These are phyloP conservation scores for Monilinia fructicola DNA, from an alignment of 2,329 filamentous ascomycete species.

Conservation along the genomic window DNA sequence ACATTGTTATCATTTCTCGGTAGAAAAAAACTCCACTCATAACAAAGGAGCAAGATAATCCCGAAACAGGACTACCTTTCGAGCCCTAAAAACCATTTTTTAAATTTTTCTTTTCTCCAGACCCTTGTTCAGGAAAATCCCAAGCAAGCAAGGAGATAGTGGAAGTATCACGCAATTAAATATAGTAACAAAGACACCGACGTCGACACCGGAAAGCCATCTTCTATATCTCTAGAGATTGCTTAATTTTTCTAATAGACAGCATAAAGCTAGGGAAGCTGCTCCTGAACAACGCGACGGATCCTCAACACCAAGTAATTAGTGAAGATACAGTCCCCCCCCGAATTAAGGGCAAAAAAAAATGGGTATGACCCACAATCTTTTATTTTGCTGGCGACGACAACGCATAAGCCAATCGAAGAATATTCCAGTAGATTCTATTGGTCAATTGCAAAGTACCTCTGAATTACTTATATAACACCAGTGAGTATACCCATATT, in stretches of 20 bases:
- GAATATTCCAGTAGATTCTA: no score
- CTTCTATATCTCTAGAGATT: background rate
- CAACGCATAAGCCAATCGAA: no score
- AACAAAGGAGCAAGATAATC: constrained; percentile 1
- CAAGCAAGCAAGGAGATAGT: background rate
- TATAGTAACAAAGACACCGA: background rate
- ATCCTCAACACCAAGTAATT: no score
- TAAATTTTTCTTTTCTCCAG: background rate
- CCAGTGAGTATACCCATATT: no score
- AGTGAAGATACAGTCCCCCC: no score
- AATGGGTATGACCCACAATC: no score
- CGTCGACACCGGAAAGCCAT: background rate
- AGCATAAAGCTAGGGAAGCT: background rate
- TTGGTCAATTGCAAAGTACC: no score
- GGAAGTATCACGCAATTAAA: background rate
- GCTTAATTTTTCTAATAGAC: background rate
- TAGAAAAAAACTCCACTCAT: constrained; percentile 10
- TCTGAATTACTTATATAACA: no score
- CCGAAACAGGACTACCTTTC: background rate
- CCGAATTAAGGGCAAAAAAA: no score
- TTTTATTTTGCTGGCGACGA: no score
- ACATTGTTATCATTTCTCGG: background rate
- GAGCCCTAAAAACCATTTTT: constrained; percentile 1
- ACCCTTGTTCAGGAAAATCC: background rate
- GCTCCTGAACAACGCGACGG: background rate